Evolutionary conservation across 169 alveolate species (phyloP), one percentile per base, ranked within the genome.

Genomic region (Miamiensis avidus): DNA sequence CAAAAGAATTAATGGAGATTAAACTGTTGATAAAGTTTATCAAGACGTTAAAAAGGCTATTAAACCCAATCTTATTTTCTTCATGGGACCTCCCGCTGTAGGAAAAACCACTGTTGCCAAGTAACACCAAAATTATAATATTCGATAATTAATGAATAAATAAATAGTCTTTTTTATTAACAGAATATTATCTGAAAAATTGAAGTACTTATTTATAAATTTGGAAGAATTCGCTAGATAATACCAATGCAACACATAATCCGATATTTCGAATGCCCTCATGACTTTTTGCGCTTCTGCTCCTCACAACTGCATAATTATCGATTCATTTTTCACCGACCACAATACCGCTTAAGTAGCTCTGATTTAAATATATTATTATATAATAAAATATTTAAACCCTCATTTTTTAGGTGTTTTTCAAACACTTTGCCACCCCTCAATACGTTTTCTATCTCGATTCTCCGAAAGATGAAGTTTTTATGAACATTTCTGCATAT

Each of bases 11-110:
- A 78, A 81, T 34, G 83, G 85, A 15, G 76, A 82, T 11, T 78
- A 73, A 75, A 29, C 90, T 16, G 75, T 84, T 49, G 90, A 86
- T 65, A 87, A 86, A 65, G 90, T 86, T 26, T 81, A 81, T 64
- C 33, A 79, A 74, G n/a, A 81, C 27, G 90, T 86, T 31, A n/a
- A 79, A 75, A 77, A 86, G 25, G 83, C 69, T n/a, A 79, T 79
- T 64, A 34, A 79, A 16, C 84, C 84, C 0, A 79, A 79, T 64
- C 32, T 79, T 49, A 79, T 79, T 28, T 79, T 79, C 76, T 27
- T 79, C 29, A 34, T 34, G n/a, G 84, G 84, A 49, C 77, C 84
- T 64, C 84, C 84, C 0, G 34, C 76, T 64, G 76, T 64, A 1
- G 84, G 77, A 28, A 79, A 79, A 64, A 49, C 84, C 29, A 34